These are phyloP conservation scores for Ceratocystis ficicola DNA, from an alignment of 2,329 filamentous ascomycete genomes.

Conservation along the genomic window DNA sequence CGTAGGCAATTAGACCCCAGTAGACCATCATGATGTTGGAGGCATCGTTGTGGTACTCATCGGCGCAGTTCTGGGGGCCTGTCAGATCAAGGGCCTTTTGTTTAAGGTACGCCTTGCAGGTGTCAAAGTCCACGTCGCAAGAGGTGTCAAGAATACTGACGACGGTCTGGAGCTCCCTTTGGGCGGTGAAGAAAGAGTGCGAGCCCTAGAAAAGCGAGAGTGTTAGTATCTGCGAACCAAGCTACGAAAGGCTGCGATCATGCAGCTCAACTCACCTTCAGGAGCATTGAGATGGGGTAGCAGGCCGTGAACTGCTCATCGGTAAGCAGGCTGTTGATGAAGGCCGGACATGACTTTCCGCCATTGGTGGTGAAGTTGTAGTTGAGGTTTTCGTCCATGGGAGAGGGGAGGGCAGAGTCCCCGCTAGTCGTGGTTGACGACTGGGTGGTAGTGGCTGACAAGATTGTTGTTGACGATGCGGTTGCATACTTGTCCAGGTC, in stretches of 20 bases:
- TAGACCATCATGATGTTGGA: slow-evolving; percentile 62
- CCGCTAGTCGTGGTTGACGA: slow-evolving; percentile 27
- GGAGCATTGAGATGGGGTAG: slow-evolving; percentile 70
- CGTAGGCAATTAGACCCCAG: slow-evolving; percentile 63
- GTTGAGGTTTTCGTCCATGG: slow-evolving; percentile 54
- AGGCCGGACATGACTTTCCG: slow-evolving; percentile 47
- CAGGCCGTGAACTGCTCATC: slow-evolving; percentile 59
- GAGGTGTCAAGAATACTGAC: slow-evolving; percentile 67
- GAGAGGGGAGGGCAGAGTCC: slow-evolving; percentile 42
- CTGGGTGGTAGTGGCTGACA: slow-evolving; percentile 20
- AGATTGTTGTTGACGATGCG: slow-evolving; percentile 11
- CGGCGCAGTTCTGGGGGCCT: slow-evolving; percentile 50
- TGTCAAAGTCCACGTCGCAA: slow-evolving; percentile 54
- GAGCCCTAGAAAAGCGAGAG: slow-evolving; percentile 49
- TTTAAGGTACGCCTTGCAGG: slow-evolving; percentile 55
- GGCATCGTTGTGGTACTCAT: slow-evolving; percentile 56
- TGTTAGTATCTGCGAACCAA: slow-evolving; percentile 23
- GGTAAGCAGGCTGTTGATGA: slow-evolving; percentile 55
- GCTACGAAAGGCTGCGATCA: background rate
- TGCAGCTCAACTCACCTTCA: slow-evolving; percentile 46
- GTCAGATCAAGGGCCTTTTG: slow-evolving; percentile 54
- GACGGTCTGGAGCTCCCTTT: slow-evolving; percentile 57
- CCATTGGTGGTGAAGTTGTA: slow-evolving; percentile 47
- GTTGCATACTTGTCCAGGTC: background rate
- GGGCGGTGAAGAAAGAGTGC: slow-evolving; percentile 67